Conservation (phyloP, 192 early-diverging fungal genomes). For the Pilaira anomala region DNA sequence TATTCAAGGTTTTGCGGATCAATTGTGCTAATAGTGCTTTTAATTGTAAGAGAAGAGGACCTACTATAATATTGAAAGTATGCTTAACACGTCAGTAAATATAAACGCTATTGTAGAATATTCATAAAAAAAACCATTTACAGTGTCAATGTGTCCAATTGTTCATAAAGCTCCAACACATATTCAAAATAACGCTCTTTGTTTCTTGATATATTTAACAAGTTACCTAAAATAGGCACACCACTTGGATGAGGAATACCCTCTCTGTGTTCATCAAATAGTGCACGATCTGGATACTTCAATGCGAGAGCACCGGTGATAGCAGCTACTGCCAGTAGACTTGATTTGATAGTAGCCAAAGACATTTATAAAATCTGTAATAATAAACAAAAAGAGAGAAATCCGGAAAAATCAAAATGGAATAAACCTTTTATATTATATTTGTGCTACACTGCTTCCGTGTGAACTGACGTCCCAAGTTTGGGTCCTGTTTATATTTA, state of each 20-base stretch:
- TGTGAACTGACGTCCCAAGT: too few relatives aligned
- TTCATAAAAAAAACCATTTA: too few relatives aligned
- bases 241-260: constrained; percentile 6
- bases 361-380: too few relatives aligned
- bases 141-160: constrained; percentile 18
- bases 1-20: constrained; percentile 34
- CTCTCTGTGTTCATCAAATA: constrained; percentile 10
- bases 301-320: constrained; percentile 5
- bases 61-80: too few relatives aligned
- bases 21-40: constrained; percentile 15
- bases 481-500: too few relatives aligned
- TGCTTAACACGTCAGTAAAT: too few relatives aligned
- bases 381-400: too few relatives aligned
- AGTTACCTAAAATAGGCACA: constrained; percentile 18
- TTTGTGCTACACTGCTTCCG: too few relatives aligned
- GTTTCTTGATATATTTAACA: constrained; percentile 6
- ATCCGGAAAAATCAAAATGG: too few relatives aligned
- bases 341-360: too few relatives aligned
- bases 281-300: constrained; percentile 27
- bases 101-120: too few relatives aligned
- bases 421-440: too few relatives aligned
- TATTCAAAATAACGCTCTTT: constrained; percentile 17
- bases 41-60: constrained; percentile 5
- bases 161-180: constrained; percentile 8
- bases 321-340: neutral